Base-by-base conservation (phyloP, 2,329 filamentous ascomycete genomes). In the Domatiomyces catenatus region DNA sequence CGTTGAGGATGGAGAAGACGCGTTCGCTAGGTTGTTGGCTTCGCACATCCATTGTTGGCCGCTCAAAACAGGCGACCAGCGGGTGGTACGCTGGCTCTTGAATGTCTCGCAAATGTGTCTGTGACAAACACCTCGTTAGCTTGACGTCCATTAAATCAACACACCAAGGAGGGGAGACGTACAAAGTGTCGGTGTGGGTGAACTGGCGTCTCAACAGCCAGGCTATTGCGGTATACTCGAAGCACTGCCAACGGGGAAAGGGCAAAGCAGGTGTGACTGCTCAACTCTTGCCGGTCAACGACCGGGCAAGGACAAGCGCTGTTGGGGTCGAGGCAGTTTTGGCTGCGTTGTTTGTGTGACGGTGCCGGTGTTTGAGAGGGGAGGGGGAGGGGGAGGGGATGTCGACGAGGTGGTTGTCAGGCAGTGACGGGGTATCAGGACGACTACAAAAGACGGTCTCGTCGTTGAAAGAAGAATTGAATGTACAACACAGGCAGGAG, bases 1-100 rank as follows among this genome's bases (percentile, higher is more conserved):
- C 69, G 61, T 71, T 71, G 52, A 71, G 55, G 56, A 71, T 71
- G 26, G 69, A 71, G 57, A 61, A 60, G 53, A 60, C 50, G 52
- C 56, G 56, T 54, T 52, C 59, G 55, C 59, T 45, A 47, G 55
- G 48, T 39, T 24, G 22, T 52, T 57, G 56, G 49, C 52, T 58
- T 52, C 55, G 57, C 53, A 56, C 58, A 56, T 61, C 59, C 59
- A 61, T 61, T 54, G 55, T 59, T 54, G 48, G 56, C 59, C 55
- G 50, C 53, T 50, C 49, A 48, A 50, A 53, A 46, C 44, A 42
- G 45, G 48, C 50, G 52, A 45, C 56, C 58, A 59, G 55, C 59
- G 53, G 49, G 52, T 46, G 48, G 50, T 50, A 49, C 48, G 56
- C 56, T 56, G 56, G 56, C 55, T 50, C 55, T 48, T 52, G 51